Percentiles rank a stretch among this genome's conserved stretches.
phyloP scores from a whole-genome alignment of 495 filamentous ascomycete species.

The Annulohypoxylon bovei region DNA sequence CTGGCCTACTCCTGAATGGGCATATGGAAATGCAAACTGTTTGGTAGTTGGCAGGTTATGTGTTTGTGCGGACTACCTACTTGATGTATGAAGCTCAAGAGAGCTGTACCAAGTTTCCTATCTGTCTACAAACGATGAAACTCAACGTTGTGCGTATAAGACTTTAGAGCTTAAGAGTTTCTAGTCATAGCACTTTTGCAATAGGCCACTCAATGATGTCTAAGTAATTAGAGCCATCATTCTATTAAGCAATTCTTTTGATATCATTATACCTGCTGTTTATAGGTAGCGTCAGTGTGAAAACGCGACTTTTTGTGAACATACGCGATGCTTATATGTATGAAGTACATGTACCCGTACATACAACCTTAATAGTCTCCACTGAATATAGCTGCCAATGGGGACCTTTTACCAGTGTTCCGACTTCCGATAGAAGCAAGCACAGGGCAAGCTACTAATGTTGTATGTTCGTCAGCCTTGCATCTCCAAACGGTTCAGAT shows the following conservation, averaged over 20 bases:
- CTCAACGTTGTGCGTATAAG: not conserved
- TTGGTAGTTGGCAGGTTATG: not conserved
- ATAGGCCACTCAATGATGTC: not conserved
- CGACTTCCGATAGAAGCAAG: slow-evolving; percentile 19
- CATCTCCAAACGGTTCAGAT: not conserved
- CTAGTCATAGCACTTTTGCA: not conserved
- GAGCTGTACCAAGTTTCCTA: not conserved
- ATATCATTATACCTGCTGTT: too few relatives aligned
- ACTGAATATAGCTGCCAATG: slow-evolving; percentile 12
- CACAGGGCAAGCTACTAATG: slow-evolving; percentile 20
- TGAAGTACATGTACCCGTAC: not conserved
- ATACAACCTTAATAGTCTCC: not conserved
- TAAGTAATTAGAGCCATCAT: not conserved
- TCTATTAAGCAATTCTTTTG: not conserved
- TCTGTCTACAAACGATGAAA: not conserved
- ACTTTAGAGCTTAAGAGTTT: not conserved
- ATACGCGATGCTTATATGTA: slow-evolving; percentile 16
- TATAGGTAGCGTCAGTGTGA: not conserved
- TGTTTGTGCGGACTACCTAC: not conserved
- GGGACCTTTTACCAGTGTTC: not conserved
- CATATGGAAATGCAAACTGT: not conserved
- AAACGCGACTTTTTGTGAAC: not conserved
- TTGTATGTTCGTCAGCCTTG: slow-evolving; percentile 36
- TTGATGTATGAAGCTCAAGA: not conserved
- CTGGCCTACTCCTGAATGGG: not conserved